Conservation (phyloP, 108 stramenopile species). For the Pseudonitzschia multiseries region DNA sequence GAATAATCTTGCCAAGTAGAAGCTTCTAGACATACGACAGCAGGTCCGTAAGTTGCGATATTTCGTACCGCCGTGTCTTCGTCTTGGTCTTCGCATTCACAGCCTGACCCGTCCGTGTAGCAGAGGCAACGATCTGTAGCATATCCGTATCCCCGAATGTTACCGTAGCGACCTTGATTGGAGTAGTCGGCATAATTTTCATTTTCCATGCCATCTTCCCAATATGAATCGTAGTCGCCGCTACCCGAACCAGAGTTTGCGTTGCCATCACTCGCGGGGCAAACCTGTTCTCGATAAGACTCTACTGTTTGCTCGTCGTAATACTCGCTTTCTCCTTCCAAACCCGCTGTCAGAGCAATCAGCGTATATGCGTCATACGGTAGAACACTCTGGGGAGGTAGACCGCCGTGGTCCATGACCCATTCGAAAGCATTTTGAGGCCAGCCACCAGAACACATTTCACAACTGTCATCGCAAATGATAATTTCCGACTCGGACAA, state of each 20-base stretch:
- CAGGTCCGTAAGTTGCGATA: constrained; percentile 83
- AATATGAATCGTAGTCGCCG: constrained; percentile 24
- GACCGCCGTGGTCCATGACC: constrained; percentile 75
- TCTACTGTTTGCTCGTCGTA: constrained; percentile 48
- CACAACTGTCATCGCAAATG: constrained; percentile 67
- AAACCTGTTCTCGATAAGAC: constrained; percentile 48
- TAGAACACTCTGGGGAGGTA: constrained; percentile 49
- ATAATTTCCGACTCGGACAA: constrained; percentile 78
- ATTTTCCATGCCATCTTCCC: constrained; percentile 22
- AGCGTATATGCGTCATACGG: constrained; percentile 73
- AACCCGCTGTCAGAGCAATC: constrained; percentile 51
- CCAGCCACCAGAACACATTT: constrained; percentile 87
- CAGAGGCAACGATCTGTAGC: constrained; percentile 86
- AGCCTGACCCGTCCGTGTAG: constrained; percentile 83
- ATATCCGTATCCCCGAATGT: constrained; percentile 84
- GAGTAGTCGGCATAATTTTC: constrained; percentile 38
- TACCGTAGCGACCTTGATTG: constrained; percentile 56
- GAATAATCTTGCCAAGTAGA: constrained; percentile 79
- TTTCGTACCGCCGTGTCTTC: constrained; percentile 78
- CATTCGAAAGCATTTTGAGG: constrained; percentile 88
- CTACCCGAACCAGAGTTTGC: constrained; percentile 27
- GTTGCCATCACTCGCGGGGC: constrained; percentile 53
- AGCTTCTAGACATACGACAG: constrained; percentile 85
- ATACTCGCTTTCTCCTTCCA: constrained; percentile 50
- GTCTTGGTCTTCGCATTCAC: constrained; percentile 80